Evolutionary conservation across 2,329 filamentous ascomycete species (phyloP).

Genomic region (Ploettnerulaceae sp.): DNA sequence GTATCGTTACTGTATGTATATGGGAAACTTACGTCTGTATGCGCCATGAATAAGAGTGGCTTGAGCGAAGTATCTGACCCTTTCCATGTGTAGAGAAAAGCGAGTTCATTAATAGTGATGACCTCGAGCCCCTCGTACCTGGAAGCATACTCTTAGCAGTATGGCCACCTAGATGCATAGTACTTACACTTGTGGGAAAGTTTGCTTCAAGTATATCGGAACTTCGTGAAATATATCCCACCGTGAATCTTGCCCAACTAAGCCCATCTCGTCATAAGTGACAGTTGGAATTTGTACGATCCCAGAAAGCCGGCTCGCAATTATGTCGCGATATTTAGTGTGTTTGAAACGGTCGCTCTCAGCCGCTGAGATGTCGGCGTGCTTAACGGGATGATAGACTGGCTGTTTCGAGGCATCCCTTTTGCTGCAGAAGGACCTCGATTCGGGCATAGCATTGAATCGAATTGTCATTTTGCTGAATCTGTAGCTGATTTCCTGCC

Average conservation of each 20-base stretch:
- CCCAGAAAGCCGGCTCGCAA: constrained; percentile 26
- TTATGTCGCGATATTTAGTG: constrained; percentile 10
- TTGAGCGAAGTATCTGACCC: constrained; percentile 49
- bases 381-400: not conserved
- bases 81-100: constrained; percentile 54
- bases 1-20: not conserved
- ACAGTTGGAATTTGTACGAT: constrained; percentile 52
- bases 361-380: not conserved
- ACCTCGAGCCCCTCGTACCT: constrained; percentile 21
- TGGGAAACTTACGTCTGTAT: constrained; percentile 41
- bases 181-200: constrained; percentile 47
- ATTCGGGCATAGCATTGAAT: too few species aligned
- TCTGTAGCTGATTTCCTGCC: too few species aligned
- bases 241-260: constrained; percentile 47
- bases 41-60: constrained; percentile 49
- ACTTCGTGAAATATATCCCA: constrained; percentile 51
- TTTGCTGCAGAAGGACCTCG: too few species aligned
- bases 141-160: not conserved
- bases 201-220: constrained; percentile 42
- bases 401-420: not conserved
- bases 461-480: too few species aligned
- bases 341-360: constrained; percentile 10
- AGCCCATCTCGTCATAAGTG: constrained; percentile 52
- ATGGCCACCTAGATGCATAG: too few species aligned
- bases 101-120: constrained; percentile 54